phyloP scores from a whole-genome alignment of 208 protist genomes.

The Leishmania turanica region DNA sequence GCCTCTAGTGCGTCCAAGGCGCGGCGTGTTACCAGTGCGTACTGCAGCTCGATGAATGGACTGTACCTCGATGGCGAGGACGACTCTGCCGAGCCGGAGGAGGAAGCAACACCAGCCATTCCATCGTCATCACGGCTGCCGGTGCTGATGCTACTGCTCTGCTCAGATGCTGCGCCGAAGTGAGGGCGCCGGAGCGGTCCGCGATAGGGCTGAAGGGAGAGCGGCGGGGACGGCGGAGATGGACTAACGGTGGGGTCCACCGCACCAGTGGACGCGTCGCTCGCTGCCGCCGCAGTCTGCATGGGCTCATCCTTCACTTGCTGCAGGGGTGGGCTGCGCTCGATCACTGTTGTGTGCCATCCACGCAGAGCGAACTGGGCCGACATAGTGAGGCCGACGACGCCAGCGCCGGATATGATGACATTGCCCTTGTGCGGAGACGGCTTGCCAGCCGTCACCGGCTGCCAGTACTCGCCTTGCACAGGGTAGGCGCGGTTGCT shows the following conservation, averaged over 20 bases:
- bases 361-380: constrained; percentile 77
- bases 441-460: constrained; percentile 54
- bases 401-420: constrained; percentile 84
- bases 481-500: constrained; percentile 89
- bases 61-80: constrained; percentile 13
- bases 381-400: constrained; percentile 74
- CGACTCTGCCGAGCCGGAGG: not conserved
- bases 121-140: not conserved
- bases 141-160: constrained; percentile 2
- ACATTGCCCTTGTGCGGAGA: constrained; percentile 88
- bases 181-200: constrained; percentile 28
- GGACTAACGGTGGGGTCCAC: not conserved
- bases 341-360: constrained; percentile 89
- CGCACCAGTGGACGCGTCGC: not conserved
- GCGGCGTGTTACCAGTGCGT: constrained; percentile 78
- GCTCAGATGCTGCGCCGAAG: constrained; percentile 12
- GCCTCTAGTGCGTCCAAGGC: constrained; percentile 72
- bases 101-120: not conserved
- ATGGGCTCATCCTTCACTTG: constrained; percentile 20
- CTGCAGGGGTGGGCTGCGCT: constrained; percentile 44
- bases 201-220: constrained; percentile 7
- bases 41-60: constrained; percentile 70
- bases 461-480: constrained; percentile 82
- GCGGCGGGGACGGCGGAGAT: not conserved
- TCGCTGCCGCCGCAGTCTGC: constrained; percentile 1